A percentile compares a stretch with the other conserved stretches of the same genome.
phyloP scores from a whole-genome alignment of 441 rosid genomes.

The Macaranga tanarius region DNA sequence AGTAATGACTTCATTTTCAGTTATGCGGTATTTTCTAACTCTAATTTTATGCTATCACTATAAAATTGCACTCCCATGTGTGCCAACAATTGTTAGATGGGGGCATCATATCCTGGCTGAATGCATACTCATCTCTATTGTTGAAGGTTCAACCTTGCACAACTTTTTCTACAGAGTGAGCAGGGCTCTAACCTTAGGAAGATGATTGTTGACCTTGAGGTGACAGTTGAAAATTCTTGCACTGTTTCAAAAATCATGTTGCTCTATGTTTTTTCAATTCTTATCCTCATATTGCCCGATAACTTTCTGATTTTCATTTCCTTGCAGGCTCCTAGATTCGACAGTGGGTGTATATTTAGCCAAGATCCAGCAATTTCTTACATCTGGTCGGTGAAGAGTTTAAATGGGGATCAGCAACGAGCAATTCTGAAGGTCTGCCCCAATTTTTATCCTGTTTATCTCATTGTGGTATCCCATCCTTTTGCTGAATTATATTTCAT shows the following conservation, averaged over 20 bases:
- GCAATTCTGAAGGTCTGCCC: constrained; percentile 83
- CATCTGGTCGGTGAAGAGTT: constrained; percentile 80
- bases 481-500: constrained; percentile 4
- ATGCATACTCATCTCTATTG: constrained; percentile 22
- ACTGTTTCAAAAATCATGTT: constrained; percentile 11
- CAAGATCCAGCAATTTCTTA: constrained; percentile 99
- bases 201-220: constrained; percentile 91
- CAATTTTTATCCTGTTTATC: constrained; percentile 12
- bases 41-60: constrained; percentile 11
- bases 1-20: constrained; percentile 66
- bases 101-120: constrained; percentile 7
- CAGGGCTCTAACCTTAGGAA: constrained; percentile 73
- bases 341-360: constrained; percentile 81
- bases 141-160: constrained; percentile 86
- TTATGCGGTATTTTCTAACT: constrained; percentile 65
- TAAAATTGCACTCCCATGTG: constrained; percentile 6
- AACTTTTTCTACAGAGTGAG: constrained; percentile 64
- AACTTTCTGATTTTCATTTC: constrained; percentile 18
- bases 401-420: constrained; percentile 96
- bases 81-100: constrained; percentile 14
- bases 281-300: constrained; percentile 2
- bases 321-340: constrained; percentile 90
- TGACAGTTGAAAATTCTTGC: constrained; percentile 30
- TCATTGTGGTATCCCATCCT: not conserved
- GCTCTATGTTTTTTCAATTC: constrained; percentile 16